A percentile compares a stretch with the other conserved stretches of the same genome.
Evolutionary conservation across 768 basidiomycete species (phyloP).

Genomic region (Agaricus subrufescens): DNA sequence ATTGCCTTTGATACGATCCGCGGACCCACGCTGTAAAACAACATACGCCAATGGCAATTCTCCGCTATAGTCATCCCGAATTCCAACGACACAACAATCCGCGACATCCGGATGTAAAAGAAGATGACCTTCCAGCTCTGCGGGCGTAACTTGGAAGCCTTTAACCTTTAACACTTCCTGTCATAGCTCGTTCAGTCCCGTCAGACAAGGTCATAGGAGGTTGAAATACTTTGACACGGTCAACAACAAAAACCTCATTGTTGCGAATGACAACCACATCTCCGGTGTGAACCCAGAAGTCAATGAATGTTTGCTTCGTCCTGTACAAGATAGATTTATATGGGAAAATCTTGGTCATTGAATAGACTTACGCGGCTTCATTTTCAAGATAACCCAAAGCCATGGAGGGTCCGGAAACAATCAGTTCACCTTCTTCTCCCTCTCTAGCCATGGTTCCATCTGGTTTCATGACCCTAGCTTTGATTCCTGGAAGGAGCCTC

Average conservation of each 20-base stretch:
- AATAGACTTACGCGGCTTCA: constrained; percentile 47
- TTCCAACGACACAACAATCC: constrained; percentile 61
- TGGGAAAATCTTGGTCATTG: background rate
- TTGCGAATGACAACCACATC: constrained; percentile 68
- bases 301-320: constrained; percentile 58
- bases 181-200: background rate
- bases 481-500: constrained; percentile 51
- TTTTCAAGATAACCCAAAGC: constrained; percentile 56
- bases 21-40: constrained; percentile 41
- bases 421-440: constrained; percentile 59
- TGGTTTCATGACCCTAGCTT: constrained; percentile 49
- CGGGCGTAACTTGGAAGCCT: constrained; percentile 58
- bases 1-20: constrained; percentile 29
- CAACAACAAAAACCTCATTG: constrained; percentile 64
- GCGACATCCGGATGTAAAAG: constrained; percentile 55
- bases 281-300: constrained; percentile 66
- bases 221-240: constrained; percentile 60
- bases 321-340: constrained; percentile 24
- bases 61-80: constrained; percentile 71
- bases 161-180: constrained; percentile 72
- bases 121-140: constrained; percentile 64
- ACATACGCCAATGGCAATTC: constrained; percentile 73
- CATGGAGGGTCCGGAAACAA: constrained; percentile 57
- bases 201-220: background rate
- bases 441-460: constrained; percentile 54